Percentiles rank a stretch among this genome's conserved stretches.
Conservation (phyloP, 1,139 yeast species). For the Nakaseomyces glabratus region DNA sequence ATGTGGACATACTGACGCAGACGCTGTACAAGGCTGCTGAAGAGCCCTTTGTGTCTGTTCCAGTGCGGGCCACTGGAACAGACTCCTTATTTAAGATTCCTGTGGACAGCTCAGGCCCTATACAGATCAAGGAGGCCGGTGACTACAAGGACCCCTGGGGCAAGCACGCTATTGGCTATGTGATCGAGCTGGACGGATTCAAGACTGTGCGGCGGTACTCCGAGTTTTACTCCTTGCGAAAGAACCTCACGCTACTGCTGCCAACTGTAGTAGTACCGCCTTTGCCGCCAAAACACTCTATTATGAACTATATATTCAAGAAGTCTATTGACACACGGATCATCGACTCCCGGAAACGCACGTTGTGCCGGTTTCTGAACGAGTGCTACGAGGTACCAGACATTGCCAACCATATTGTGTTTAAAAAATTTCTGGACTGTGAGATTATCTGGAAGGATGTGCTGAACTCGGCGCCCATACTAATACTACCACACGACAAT, state of each 20-base stretch:
- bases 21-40: constrained; percentile 1
- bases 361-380: constrained; percentile 69
- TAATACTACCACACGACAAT: constrained; percentile 44
- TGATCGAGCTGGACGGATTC: constrained; percentile 47
- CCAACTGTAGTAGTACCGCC: constrained; percentile 91
- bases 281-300: constrained; percentile 82
- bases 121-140: constrained; percentile 28
- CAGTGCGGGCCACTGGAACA: constrained; percentile 1
- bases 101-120: constrained; percentile 6
- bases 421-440: constrained; percentile 76
- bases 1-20: constrained; percentile 8
- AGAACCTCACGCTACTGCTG: constrained; percentile 55
- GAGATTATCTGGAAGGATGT: constrained; percentile 67
- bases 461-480: constrained; percentile 48
- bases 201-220: constrained; percentile 67
- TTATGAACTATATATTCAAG: constrained; percentile 31
- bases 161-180: constrained; percentile 72
- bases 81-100: neutral
- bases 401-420: constrained; percentile 47
- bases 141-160: constrained; percentile 36
- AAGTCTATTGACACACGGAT: constrained; percentile 44
- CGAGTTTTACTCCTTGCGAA: constrained; percentile 79
- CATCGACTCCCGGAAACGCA: constrained; percentile 61
- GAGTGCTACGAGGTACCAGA: constrained; percentile 54
- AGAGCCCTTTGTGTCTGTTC: constrained; percentile 8